phyloP scores from a whole-genome alignment of 2,329 filamentous ascomycete genomes.

The Penicillium italicum region DNA sequence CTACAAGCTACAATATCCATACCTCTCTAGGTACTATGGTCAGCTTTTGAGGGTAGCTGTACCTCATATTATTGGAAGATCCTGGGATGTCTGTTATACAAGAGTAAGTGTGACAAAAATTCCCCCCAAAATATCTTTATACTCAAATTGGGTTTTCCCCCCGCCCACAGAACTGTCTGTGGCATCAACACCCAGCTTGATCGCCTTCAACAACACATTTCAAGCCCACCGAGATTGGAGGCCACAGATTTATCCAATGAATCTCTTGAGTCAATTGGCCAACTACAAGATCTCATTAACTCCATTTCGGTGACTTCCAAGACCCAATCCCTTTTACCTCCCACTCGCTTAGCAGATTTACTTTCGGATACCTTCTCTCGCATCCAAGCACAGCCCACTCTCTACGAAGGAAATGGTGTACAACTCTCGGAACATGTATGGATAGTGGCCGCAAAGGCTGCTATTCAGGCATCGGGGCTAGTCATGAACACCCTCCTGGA shows the following conservation, averaged over 20 bases:
- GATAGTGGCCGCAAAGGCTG: slow-evolving; percentile 85
- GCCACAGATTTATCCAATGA: slow-evolving; percentile 23
- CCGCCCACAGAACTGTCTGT: slow-evolving; percentile 49
- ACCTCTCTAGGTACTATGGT: not conserved
- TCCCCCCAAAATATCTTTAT: not conserved
- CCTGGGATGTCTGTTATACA: slow-evolving; percentile 23
- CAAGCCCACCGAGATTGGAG: slow-evolving; percentile 9
- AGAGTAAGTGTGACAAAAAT: slow-evolving; percentile 16
- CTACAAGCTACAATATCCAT: not conserved
- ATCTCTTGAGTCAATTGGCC: slow-evolving; percentile 32
- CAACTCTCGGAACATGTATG: slow-evolving; percentile 82
- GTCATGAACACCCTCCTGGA: slow-evolving; percentile 74
- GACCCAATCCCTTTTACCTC: slow-evolving; percentile 59
- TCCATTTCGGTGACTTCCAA: slow-evolving; percentile 67
- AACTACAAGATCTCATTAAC: slow-evolving; percentile 66
- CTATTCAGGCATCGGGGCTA: slow-evolving; percentile 82
- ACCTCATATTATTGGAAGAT: not conserved
- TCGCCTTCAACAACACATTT: slow-evolving; percentile 49
- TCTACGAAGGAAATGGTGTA: slow-evolving; percentile 32
- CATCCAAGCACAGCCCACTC: slow-evolving; percentile 16
- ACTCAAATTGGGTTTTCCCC: not conserved
- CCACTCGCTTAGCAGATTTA: slow-evolving; percentile 58
- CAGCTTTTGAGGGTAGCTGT: not conserved
- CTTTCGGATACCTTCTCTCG: slow-evolving; percentile 52
- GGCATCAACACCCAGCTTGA: slow-evolving; percentile 58